phyloP scores from a whole-genome alignment of 1,284 basidiomycete genomes.

The Meira miltonrushii region DNA sequence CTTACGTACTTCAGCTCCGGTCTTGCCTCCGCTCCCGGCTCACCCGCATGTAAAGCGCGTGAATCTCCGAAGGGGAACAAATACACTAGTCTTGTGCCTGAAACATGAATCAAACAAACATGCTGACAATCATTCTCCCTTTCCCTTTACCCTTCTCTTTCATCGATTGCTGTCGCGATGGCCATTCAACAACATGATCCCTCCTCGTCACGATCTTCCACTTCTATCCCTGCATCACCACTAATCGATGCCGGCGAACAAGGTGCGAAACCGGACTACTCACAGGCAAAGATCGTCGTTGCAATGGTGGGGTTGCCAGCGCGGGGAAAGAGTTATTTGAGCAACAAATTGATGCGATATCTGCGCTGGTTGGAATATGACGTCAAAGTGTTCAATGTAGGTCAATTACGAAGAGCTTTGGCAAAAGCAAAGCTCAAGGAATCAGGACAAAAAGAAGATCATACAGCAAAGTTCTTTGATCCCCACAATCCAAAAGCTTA shows the following conservation, averaged over 20 bases:
- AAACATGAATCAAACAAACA: background rate
- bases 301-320: constrained; percentile 70
- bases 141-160: background rate
- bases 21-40: background rate
- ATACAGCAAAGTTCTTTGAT: constrained; percentile 87
- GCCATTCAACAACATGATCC: background rate
- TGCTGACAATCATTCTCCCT: background rate
- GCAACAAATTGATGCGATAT: constrained; percentile 52
- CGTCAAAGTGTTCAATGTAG: constrained; percentile 98
- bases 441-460: constrained; percentile 77
- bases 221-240: background rate
- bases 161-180: background rate
- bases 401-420: constrained; percentile 82
- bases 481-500: constrained; percentile 76
- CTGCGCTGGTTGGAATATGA: constrained; percentile 90
- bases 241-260: constrained; percentile 22
- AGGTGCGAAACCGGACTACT: constrained; percentile 96
- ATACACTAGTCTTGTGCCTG: background rate
- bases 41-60: too few species aligned
- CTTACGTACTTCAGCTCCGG: background rate
- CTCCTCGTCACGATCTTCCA: background rate
- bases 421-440: constrained; percentile 66
- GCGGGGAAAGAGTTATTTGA: constrained; percentile 49
- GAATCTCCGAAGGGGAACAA: too few species aligned
- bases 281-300: constrained; percentile 94